Base-by-base conservation (phyloP, 2,329 filamentous ascomycete genomes). In the Cladosporium halotolerans region DNA sequence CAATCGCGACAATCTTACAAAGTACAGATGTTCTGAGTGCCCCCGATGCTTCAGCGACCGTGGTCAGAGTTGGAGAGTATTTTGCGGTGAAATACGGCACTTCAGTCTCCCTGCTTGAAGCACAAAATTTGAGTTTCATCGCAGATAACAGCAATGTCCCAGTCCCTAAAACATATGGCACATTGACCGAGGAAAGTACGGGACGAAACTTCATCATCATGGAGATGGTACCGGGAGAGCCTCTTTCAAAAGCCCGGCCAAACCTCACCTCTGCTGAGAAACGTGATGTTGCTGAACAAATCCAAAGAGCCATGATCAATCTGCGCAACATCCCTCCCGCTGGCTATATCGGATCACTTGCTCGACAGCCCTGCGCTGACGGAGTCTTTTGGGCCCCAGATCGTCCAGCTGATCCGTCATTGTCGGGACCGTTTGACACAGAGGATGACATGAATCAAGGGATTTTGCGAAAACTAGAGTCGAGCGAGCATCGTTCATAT, bases 211-310 rank as follows among this genome's bases (percentile, higher is more conserved):
- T 57, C 45, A 57, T 61, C n/a, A 41, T 57, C 19, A 61, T 61
- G 55, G 52, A 61, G 23, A 48, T 55, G 44, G 49, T 60, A 13
- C n/a, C 52, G 39, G 59, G 57, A n/a, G 23, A 51, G 16, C 48
- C 36, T 9, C 58, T 60, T n/a, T 19, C 39, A 23, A 40, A 41
- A 4, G 13, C 56, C 10, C 51, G 51, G 34, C 38, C 44, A 41
- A 53, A 42, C 18, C 45, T 61, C n/a, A 52, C 38, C 10, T 4
- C 28, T n/a, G 10, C 28, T 6, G 58, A 61, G 42, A 56, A 56
- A 45, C 7, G 46, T 3, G 43, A 53, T 31, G 28, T 60, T 19
- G 33, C 47, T 9, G n/a, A 31, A n/a, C 53, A 54, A 45, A 50
- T 61, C 18, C 45, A 38, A 36, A 41, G 32, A 16, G 55, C 47